phyloP scores from a whole-genome alignment of 345 rosid genomes.

The Brassica nigra region DNA sequence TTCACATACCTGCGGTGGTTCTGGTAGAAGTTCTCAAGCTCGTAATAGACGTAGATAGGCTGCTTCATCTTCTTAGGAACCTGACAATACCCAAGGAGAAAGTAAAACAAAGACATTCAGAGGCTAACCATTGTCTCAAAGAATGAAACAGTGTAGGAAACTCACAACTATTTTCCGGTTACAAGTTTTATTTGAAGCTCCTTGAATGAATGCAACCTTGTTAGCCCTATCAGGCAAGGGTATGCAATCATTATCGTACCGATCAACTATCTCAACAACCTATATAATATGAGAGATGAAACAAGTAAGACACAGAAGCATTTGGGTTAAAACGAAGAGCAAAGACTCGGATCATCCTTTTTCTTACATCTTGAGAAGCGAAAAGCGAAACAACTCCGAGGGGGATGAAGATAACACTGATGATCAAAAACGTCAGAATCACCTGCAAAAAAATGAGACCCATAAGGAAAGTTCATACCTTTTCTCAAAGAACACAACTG shows the following conservation, averaged over 20 bases:
- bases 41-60: slow-evolving; percentile 88
- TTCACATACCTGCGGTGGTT: slow-evolving; percentile 98
- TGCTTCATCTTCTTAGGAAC: slow-evolving; percentile 77
- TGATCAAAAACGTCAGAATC: slow-evolving; percentile 74
- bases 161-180: slow-evolving; percentile 56
- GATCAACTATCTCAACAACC: slow-evolving; percentile 89
- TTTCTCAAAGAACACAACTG: neutral
- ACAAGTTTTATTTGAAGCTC: slow-evolving; percentile 52
- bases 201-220: slow-evolving; percentile 69
- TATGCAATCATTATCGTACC: slow-evolving; percentile 71
- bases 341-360: slow-evolving; percentile 17
- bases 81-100: slow-evolving; percentile 42
- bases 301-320: slow-evolving; percentile 13
- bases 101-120: slow-evolving; percentile 21
- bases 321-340: neutral
- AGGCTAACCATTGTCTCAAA: slow-evolving; percentile 21
- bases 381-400: slow-evolving; percentile 83
- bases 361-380: slow-evolving; percentile 85
- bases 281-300: slow-evolving; percentile 28
- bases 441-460: slow-evolving; percentile 53
- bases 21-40: slow-evolving; percentile 97
- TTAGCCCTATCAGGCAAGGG: slow-evolving; percentile 47
- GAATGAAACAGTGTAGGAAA: slow-evolving; percentile 15
- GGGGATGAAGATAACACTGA: slow-evolving; percentile 88
- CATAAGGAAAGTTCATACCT: neutral